Evolutionary conservation across 139 green algal species (phyloP).

Genomic region (Chlamydomonas sp.): DNA sequence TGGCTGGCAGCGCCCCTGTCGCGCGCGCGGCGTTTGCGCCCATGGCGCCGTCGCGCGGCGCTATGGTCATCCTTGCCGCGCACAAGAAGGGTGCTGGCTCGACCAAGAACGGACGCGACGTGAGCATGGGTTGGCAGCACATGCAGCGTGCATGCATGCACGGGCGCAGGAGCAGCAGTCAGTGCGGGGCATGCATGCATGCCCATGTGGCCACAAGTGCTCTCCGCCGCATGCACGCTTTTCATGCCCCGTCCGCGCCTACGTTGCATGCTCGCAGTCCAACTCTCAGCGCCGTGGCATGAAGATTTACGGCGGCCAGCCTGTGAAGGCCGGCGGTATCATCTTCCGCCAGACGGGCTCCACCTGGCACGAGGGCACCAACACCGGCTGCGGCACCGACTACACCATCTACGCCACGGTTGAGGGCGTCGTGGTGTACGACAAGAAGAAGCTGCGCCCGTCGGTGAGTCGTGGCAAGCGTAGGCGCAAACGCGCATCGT

Average conservation of each 20-base stretch:
- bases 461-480: conserved; percentile 11
- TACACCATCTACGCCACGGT: conserved; percentile 87
- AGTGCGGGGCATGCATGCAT: no score
- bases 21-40: not conserved
- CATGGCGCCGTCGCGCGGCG: conserved; percentile 10
- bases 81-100: conserved; percentile 74
- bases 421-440: conserved; percentile 85
- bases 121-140: no score
- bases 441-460: conserved; percentile 48
- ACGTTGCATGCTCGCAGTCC: no score
- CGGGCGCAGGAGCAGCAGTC: no score
- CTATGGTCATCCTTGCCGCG: conserved; percentile 37
- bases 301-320: conserved; percentile 94
- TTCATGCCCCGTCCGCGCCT: no score
- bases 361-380: conserved; percentile 77
- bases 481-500: no score
- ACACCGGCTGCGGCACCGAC: conserved; percentile 81
- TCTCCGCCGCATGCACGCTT: no score
- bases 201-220: no score
- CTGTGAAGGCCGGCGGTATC: conserved; percentile 86
- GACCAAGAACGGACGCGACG: conserved; percentile 96
- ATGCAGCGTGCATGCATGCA: no score
- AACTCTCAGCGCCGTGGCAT: conserved; percentile 81
- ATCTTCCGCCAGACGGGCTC: conserved; percentile 91
- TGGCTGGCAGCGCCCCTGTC: no score